Evolutionary conservation across 2,329 filamentous ascomycete genomes (phyloP), one percentile per base, ranked within the genome.

Genomic region (Calonectria ilicicola): DNA sequence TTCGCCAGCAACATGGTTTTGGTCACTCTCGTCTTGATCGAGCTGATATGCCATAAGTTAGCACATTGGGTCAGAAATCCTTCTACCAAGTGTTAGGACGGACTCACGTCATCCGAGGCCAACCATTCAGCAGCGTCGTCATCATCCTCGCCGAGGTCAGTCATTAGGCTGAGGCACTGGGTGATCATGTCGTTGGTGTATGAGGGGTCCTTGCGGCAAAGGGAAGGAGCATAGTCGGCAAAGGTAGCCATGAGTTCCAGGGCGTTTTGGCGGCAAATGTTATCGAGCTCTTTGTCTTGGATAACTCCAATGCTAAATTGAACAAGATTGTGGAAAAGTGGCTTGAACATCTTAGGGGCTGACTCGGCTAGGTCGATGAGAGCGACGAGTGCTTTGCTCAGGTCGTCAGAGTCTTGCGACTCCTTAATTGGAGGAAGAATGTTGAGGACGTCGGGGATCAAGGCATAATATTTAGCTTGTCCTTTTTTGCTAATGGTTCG

Each of bases 121-220:
- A 98, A 94, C 97, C 97, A 99, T 79, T 98, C 97, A 21, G 93
- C 88, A 5, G 96, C 96, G 86, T 98, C 95, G 69, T 99, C 96
- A 78, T 99, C 97, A 78, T 98, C 97, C 74, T 93, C 89, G 46
- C 96, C 97, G 73, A 99, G 93, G 82, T 99, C 97, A 5, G 97
- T 98, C 97, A 99, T 99, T 78, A 99, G 86, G 78, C 96, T 98
- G 77, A 99, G 87, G 83, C 97, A 99, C 84, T 99, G 97, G 1
- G 96, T 98, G 76, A 99, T 97, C 97, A 99, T 99, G 76, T 98
- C 95, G 73, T 91, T 93, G 2, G 96, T 97, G 85, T 97, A 99
- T 14, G 92, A 93, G n/a, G 92, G 85, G 81, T 99, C 96, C 83
- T 98, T 98, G 82, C 93, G 95, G 88, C 97, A 98, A 92, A 98